Base-by-base conservation (phyloP, 2,329 filamentous ascomycete species). In the Cadophora gregata region DNA sequence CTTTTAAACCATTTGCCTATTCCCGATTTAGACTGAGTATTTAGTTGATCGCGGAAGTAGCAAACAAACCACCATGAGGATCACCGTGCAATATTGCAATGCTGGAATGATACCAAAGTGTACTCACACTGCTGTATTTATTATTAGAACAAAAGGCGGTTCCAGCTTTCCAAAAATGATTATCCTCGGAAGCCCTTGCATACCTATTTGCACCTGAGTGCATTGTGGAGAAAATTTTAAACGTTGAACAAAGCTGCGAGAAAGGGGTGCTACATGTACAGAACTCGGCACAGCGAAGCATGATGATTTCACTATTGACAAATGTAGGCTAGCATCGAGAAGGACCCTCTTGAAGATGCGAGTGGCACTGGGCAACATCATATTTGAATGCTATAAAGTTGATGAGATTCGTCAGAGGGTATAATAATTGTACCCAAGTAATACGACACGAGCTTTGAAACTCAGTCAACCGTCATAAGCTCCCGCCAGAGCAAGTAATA, bases 1-100 rank as follows among this genome's bases (percentile, higher is more conserved):
- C 82, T 96, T 67, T 85, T 92, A 58, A 87, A 94, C 74, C 91
- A 93, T 65, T 77, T 95, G 73, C 91, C 92, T 1, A 87, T 95
- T 42, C 91, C 91, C 4, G 90, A 93, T 72, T 64, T 86, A 47
- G 84, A 86, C 70, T 83, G n/a, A 68, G 25, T 16, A 33, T 33
- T 10, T 33, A 33, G 6, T 2, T 16, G 19, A 16, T 42, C 12
- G 14, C 12, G 36, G 38, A 42, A 42, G 12, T 42, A 42, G 38
- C 38, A 42, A 19, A 42, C 19, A 42, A 4, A 16, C 6, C 6
- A 42, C 19, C 12, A 16, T 42, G 38, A 42, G 14, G 3, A 42
- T 16, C 1, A 42, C 2, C 2, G 4, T 42, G 38, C 14, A 42
- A 12, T 42, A 5, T 16, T 16, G 19, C 12, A 19, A 5, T 42